A percentile compares a stretch with the other conserved stretches of the same genome.
Evolutionary conservation across 2,329 filamentous ascomycete species (phyloP).

Genomic region (Pseudopithomyces maydicus): DNA sequence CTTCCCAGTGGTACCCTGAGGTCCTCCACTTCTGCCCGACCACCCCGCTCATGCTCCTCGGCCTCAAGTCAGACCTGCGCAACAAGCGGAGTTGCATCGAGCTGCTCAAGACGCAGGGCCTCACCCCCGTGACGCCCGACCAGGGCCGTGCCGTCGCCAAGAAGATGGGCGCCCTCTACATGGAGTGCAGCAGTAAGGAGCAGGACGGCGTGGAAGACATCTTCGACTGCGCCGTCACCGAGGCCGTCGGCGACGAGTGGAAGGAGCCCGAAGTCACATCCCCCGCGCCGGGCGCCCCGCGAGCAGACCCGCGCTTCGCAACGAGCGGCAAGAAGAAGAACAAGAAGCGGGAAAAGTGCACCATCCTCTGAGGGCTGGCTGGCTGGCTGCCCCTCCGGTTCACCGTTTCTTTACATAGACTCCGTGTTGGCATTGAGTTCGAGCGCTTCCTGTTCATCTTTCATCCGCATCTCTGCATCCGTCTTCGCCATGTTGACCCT

Average conservation of each 20-base stretch:
- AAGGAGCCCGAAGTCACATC: conserved; percentile 33
- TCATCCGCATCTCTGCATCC: neutral
- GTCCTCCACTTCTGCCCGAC: conserved; percentile 98
- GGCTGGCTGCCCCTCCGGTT: conserved; percentile 18
- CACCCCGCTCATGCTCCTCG: conserved; percentile 92
- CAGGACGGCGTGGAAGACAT: conserved; percentile 96
- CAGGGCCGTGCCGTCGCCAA: conserved; percentile 86
- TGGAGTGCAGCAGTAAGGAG: conserved; percentile 98
- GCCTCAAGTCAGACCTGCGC: conserved; percentile 95
- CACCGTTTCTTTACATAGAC: conserved; percentile 16
- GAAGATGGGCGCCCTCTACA: conserved; percentile 94
- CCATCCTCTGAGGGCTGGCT: conserved; percentile 40
- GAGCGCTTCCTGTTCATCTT: conserved; percentile 9
- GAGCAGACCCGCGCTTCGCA: conserved; percentile 18
- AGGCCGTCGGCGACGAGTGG: conserved; percentile 76
- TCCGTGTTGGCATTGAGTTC: conserved; percentile 12
- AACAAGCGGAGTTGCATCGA: conserved; percentile 97
- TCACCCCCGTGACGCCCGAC: conserved; percentile 90
- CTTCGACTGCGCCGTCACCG: conserved; percentile 89
- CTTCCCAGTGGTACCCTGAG: conserved; percentile 93
- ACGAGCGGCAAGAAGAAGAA: conserved; percentile 42
- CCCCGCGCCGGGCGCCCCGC: conserved; percentile 18
- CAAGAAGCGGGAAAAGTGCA: conserved; percentile 47
- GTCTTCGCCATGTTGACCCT: neutral
- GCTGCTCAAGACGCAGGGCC: conserved; percentile 95